These are phyloP conservation scores for Pseudonectria foliicola DNA, from an alignment of 2,329 filamentous ascomycete species.

Conservation along the genomic window DNA sequence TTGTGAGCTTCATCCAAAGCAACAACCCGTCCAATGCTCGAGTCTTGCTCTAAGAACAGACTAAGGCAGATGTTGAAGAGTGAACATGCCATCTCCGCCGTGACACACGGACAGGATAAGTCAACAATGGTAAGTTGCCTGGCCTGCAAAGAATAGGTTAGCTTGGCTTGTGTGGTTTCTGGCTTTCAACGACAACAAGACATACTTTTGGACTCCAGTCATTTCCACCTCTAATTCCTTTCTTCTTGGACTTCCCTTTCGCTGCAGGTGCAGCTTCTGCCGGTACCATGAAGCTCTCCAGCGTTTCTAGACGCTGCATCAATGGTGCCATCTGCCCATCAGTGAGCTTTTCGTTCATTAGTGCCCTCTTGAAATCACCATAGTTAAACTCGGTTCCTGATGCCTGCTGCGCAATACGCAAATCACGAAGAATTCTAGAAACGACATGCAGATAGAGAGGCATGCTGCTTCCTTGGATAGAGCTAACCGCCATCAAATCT, in stretches of 20 bases:
- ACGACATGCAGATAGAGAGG: slow-evolving; percentile 55
- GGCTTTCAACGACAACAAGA: too few species aligned
- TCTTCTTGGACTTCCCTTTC: background rate
- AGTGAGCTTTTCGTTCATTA: slow-evolving; percentile 31
- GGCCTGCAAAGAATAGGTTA: slow-evolving; percentile 8
- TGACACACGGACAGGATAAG: slow-evolving; percentile 65
- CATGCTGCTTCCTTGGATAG: slow-evolving; percentile 26
- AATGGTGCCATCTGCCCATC: slow-evolving; percentile 47
- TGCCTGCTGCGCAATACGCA: slow-evolving; percentile 41
- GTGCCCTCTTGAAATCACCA: slow-evolving; percentile 32
- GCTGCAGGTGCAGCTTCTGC: background rate
- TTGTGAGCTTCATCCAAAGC: slow-evolving; percentile 76
- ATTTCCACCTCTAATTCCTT: background rate
- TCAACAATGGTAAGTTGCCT: slow-evolving; percentile 47
- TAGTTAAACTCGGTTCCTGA: slow-evolving; percentile 40
- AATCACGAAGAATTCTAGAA: slow-evolving; percentile 47
- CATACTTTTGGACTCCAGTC: background rate
- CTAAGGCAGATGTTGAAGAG: slow-evolving; percentile 67
- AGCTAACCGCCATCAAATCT: slow-evolving; percentile 50
- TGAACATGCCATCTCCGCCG: slow-evolving; percentile 57
- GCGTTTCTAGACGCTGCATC: slow-evolving; percentile 28
- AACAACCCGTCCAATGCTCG: slow-evolving; percentile 48
- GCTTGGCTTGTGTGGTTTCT: background rate
- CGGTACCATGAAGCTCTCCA: slow-evolving; percentile 42
- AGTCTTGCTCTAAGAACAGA: slow-evolving; percentile 52